A percentile compares a stretch with the other conserved stretches of the same genome.
Evolutionary conservation across 2,329 filamentous ascomycete genomes (phyloP).

Genomic region (Epichloe gansuensis): DNA sequence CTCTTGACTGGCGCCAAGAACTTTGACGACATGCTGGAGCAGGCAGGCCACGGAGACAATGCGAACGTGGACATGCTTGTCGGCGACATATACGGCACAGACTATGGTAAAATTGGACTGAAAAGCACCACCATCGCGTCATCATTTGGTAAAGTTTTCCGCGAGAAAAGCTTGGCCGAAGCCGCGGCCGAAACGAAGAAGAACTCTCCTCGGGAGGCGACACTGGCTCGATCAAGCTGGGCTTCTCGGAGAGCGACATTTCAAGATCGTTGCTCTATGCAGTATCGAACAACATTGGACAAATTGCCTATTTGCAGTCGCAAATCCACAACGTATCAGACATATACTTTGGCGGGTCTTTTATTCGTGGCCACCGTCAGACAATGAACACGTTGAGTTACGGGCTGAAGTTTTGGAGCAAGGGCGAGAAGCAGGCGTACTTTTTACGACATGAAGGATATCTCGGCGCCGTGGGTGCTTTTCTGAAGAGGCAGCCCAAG

Average conservation of each 20-base stretch:
- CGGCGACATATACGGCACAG: slow-evolving; percentile 92
- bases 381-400: slow-evolving; percentile 97
- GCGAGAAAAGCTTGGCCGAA: slow-evolving; percentile 79
- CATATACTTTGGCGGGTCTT: slow-evolving; percentile 96
- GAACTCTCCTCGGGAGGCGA: slow-evolving; percentile 35
- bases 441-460: slow-evolving; percentile 95
- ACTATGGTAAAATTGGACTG: slow-evolving; percentile 90
- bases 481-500: slow-evolving; percentile 76
- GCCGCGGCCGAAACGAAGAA: slow-evolving; percentile 62
- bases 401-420: slow-evolving; percentile 95
- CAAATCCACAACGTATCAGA: slow-evolving; percentile 84
- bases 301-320: slow-evolving; percentile 94
- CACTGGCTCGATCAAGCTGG: slow-evolving; percentile 22
- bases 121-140: slow-evolving; percentile 94
- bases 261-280: slow-evolving; percentile 86
- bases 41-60: slow-evolving; percentile 87
- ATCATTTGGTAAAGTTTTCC: slow-evolving; percentile 94
- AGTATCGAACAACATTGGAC: slow-evolving; percentile 94
- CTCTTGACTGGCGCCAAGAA: slow-evolving; percentile 83
- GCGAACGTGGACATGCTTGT: slow-evolving; percentile 90
- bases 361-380: slow-evolving; percentile 90
- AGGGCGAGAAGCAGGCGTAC: slow-evolving; percentile 87
- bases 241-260: slow-evolving; percentile 72
- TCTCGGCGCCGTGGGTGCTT: slow-evolving; percentile 84
- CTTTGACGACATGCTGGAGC: slow-evolving; percentile 95